These are phyloP conservation scores for Holtermanniella nyarrowii DNA, from an alignment of 768 basidiomycete genomes.

Conservation along the genomic window DNA sequence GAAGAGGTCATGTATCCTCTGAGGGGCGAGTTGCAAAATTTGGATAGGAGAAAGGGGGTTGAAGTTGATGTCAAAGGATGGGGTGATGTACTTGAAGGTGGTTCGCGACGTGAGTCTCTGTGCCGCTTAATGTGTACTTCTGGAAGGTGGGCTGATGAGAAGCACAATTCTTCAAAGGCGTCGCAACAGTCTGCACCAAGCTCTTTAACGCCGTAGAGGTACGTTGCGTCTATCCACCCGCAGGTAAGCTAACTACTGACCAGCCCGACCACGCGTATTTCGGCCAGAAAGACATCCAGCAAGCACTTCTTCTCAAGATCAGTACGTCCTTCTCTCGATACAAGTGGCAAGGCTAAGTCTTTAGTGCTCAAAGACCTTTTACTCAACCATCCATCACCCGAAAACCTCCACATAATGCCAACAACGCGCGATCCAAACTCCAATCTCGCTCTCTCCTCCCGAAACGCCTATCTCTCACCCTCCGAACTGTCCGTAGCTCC, in stretches of 20 bases:
- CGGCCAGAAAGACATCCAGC: conserved; percentile 97
- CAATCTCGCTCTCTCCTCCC: conserved; percentile 75
- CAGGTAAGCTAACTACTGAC: conserved; percentile 4
- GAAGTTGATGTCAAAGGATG: conserved; percentile 89
- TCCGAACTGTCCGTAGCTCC: conserved; percentile 59
- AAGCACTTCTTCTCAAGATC: conserved; percentile 67
- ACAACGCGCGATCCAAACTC: conserved; percentile 59
- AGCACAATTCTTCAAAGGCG: conserved; percentile 84
- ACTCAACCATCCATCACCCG: conserved; percentile 60
- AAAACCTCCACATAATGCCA: conserved; percentile 73
- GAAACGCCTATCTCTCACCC: conserved; percentile 69
- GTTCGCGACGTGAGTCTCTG: conserved; percentile 49
- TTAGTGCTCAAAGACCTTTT: conserved; percentile 65
- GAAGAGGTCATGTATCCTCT: conserved; percentile 85
- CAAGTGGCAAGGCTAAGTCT: not conserved
- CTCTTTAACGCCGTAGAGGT: conserved; percentile 88
- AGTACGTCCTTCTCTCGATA: conserved; percentile 17
- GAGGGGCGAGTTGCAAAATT: conserved; percentile 65
- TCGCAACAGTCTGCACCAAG: conserved; percentile 89
- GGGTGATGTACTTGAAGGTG: conserved; percentile 85
- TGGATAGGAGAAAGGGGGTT: conserved; percentile 65
- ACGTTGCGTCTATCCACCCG: conserved; percentile 17
- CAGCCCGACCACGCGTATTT: conserved; percentile 90
- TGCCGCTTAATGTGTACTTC: not conserved
- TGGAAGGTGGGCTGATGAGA: not conserved